Base-by-base conservation (phyloP, 495 filamentous ascomycete genomes). In the Penicillium subrubescens region DNA sequence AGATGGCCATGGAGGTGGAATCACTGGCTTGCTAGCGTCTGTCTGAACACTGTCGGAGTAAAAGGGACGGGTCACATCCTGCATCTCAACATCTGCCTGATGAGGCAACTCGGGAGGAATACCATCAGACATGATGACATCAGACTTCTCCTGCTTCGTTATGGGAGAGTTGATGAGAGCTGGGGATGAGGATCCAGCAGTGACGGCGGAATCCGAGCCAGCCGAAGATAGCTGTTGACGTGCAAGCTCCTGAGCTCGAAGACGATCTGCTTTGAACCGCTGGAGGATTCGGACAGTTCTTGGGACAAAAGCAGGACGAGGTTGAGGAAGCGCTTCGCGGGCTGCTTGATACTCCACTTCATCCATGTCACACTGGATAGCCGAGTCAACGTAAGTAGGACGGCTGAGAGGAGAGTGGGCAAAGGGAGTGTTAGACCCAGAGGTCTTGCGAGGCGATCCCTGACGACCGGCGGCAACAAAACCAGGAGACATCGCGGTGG, bases 341-440 rank as follows among this genome's bases (percentile, higher is more conserved):
- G 58, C 59, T 41, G 65, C 66, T 25, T 67, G 70, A 7, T 63
- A 65, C 56, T 80, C 79, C 55, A 70, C 58, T 31, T 71, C 71
- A 35, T 81, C 73, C 19, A 69, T 53, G 59, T 84, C 78, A 1
- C 80, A 81, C 69, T 87, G 85, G 17, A 79, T 76, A 7, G 75
- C 71, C 29, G 71, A 69, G 48, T 84, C 79, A 23, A 82, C 80
- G 61, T 85, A 87, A 10, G 73, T 66, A 2, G 68, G 75, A 44
- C 68, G 74, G 21, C 39, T 53, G 10, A 71, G 63, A 7, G 74
- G 66, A 37, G 75, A 73, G 2, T 67, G 68, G 8, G 55, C 53
- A 0, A 71, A 58, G 4, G 76, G 75, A 5, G 74, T 75, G 37
- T 66, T 76, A 2, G 72, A 69, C 35, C 73, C 67, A 48, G 78